phyloP scores from a whole-genome alignment of 352 stramenopile species.

The Pythium biforme region DNA sequence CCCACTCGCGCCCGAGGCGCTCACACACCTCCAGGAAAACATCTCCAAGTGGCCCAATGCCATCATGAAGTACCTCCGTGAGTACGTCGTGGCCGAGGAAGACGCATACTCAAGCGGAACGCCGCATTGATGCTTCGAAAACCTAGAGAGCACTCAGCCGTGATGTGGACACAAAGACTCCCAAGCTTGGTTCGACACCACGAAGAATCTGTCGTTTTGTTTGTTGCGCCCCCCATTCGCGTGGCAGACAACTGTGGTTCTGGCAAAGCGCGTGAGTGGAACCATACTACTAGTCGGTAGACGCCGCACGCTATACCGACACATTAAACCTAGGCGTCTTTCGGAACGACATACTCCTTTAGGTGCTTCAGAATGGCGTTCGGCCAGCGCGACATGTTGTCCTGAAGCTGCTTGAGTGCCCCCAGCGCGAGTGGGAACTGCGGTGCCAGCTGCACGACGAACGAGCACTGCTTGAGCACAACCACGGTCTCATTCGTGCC shows the following conservation, averaged over 20 bases:
- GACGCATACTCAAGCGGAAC: neutral
- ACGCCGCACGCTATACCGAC: neutral
- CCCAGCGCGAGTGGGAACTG: conserved; percentile 1
- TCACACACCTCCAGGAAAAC: conserved; percentile 3
- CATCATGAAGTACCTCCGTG: neutral
- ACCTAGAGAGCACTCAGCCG: no score
- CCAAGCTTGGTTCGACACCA: no score
- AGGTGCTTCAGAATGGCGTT: conserved; percentile 4
- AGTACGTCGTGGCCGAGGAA: neutral
- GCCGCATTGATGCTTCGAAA: no score
- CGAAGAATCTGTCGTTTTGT: no score
- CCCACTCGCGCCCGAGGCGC: neutral
- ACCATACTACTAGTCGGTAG: no score
- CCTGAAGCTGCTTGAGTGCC: neutral
- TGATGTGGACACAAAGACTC: no score
- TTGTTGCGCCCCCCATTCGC: no score
- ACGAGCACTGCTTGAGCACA: conserved; percentile 12
- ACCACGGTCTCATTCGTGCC: conserved; percentile 1
- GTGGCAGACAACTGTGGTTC: no score
- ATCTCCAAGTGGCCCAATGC: neutral
- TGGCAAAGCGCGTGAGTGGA: no score
- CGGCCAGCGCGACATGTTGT: conserved; percentile 10
- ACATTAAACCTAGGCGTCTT: no score
- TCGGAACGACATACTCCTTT: neutral
- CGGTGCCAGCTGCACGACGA: conserved; percentile 7